Evolutionary conservation across 2,329 filamentous ascomycete genomes (phyloP), one percentile per base, ranked within the genome.

Genomic region (Purpureocillium takamizusanense): DNA sequence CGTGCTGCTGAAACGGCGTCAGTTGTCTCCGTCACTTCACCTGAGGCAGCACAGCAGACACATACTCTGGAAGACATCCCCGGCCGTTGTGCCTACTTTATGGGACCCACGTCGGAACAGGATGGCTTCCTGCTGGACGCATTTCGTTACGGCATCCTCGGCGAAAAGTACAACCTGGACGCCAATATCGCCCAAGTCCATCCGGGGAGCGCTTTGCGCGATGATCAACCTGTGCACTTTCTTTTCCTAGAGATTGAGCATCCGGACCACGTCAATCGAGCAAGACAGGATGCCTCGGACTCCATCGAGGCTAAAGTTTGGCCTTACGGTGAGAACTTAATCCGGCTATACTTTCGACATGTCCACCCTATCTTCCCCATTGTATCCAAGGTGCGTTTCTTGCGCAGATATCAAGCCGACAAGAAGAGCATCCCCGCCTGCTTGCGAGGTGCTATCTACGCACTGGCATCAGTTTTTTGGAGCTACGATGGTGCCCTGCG

Each of bases 61-160:
- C 52, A 61, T 15, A 62, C 62, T 1, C 54, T 69, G 7, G 66
- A 70, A 41, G 65, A 69, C 41, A 60, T 59, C 12, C 48, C 54
- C 14, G 57, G 60, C 38, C 48, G 56, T 14, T 69, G 66, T 2
- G 62, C 67, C 11, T 66, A 70, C 46, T 65, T 56, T 11, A 61
- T 70, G 52, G 67, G 66, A 0, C 54, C 62, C 12, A 56, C 64
- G 2, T 62, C 58, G 9, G 67, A 71, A 48, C 67, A 71, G 44
- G 68, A 70, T 38, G 59, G 65, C 2, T 59, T 67, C 43, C 56
- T 70, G 8, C 54, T 71, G 4, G 62, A 64, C 29, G 66, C 65
- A 10, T 70, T 71, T 38, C 55, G 66, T 14, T 69, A 67, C 28
- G 58, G 65, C 14, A 61, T 70, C 21, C 51, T 69, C 33, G 68